Percentiles rank a stretch among this genome's conserved stretches.
These are phyloP conservation scores for Viola odorata DNA, from an alignment of 345 rosid species.

Conservation along the genomic window DNA sequence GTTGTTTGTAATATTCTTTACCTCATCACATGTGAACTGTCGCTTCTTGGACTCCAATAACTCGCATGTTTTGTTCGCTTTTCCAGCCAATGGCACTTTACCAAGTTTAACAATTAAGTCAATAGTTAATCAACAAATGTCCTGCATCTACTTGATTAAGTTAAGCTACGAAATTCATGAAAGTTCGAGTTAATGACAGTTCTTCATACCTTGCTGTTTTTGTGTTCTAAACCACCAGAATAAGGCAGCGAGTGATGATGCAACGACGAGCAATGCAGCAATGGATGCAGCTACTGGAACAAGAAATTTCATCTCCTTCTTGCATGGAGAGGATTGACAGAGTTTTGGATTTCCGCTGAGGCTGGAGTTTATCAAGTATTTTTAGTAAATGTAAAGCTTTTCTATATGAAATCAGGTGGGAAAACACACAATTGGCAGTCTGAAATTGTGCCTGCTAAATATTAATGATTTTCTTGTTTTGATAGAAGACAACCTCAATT, in stretches of 20 bases:
- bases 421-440: no score
- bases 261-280: constrained; percentile 18
- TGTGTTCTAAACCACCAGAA: constrained; percentile 17
- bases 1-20: constrained; percentile 33
- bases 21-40: constrained; percentile 28
- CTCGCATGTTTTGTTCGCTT: not conserved
- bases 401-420: no score
- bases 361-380: not conserved
- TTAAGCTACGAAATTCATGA: no score
- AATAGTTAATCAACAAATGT: no score
- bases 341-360: constrained; percentile 32
- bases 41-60: constrained; percentile 17
- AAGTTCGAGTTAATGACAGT: no score
- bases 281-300: constrained; percentile 26
- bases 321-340: constrained; percentile 21
- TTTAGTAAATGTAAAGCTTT: no score
- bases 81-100: not conserved
- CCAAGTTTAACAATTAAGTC: not conserved
- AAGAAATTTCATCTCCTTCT: constrained; percentile 4
- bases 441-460: no score
- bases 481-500: no score
- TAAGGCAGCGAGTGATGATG: constrained; percentile 12
- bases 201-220: constrained; percentile 10
- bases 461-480: no score
- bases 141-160: no score